Conservation (phyloP, 1,284 basidiomycete genomes). For the Somion occarium region DNA sequence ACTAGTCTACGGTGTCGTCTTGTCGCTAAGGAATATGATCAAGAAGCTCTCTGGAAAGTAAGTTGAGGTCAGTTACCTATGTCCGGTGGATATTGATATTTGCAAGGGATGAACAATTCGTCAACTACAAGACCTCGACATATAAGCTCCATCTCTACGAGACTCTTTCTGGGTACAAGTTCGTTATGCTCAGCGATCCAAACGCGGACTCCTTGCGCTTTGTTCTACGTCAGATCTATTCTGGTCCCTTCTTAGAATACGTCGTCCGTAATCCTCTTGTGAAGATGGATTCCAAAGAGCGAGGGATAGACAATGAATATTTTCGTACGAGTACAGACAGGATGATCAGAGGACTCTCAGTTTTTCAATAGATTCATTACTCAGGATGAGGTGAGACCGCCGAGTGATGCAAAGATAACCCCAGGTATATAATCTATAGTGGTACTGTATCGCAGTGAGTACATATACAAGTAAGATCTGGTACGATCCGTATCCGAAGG, state of each 20-base stretch:
- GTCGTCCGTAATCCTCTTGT: conserved; percentile 91
- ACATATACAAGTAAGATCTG: not conserved
- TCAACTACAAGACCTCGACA: conserved; percentile 84
- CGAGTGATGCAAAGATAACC: not conserved
- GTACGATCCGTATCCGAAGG: not conserved
- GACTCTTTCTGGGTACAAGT: conserved; percentile 91
- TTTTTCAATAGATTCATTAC: conserved; percentile 31
- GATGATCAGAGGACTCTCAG: conserved; percentile 62
- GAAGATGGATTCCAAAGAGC: conserved; percentile 73
- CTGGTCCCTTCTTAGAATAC: conserved; percentile 91
- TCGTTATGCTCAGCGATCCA: conserved; percentile 91
- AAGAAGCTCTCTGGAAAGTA: conserved; percentile 89
- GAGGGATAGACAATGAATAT: conserved; percentile 89
- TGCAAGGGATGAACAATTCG: conserved; percentile 83
- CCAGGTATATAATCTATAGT: not conserved
- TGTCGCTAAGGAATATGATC: conserved; percentile 92
- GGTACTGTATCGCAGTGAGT: no score
- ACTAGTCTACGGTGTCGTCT: conserved; percentile 92
- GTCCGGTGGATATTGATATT: not conserved
- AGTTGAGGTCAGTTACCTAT: conserved; percentile 18
- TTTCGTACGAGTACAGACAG: conserved; percentile 82
- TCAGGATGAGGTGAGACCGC: not conserved
- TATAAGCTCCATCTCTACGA: conserved; percentile 96
- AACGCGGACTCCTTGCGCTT: conserved; percentile 78
- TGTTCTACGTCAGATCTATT: conserved; percentile 84